Evolutionary conservation across 2,329 filamentous ascomycete species (phyloP), one percentile per base, ranked within the genome.

Genomic region (Neonectria coccinea): DNA sequence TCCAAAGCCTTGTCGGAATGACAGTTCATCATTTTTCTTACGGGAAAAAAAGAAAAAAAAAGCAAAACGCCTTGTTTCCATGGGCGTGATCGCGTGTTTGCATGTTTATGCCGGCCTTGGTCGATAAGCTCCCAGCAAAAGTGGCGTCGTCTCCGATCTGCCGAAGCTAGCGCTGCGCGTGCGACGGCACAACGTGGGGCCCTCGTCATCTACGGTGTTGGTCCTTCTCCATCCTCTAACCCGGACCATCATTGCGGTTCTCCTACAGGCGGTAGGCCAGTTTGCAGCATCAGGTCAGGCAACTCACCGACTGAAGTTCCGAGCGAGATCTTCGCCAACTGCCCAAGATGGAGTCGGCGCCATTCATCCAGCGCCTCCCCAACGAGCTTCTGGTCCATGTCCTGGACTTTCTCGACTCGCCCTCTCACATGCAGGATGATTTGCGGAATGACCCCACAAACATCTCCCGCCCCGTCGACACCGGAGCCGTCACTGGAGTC

Each of bases 321-420:
- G 41, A 20, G 42, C 42, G 20, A 39, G 42, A 47, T 29, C 11
- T 14, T 22, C 22, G 31, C 14, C 20, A 14, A 14, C 18, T 12
- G 10, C 31, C 18, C 18, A 52, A 47, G 11, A 59, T 45, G 55
- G 18, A 50, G 10, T 50, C 47, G 31, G 41, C 39, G 1, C 62
- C 56, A 8, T 62, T 81, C 56, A 56, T 64, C 72, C 66, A 78
- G 27, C 58, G 70, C 27, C 81, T 92, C 20, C 90, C 89, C 2
- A 87, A 86, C 66, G 90, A 92, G 78, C 78, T 92, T 50, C 77
- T 90, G 22, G 75, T 84, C 56, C 80, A 86, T 3, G 84, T 91
- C 67, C 81, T 91, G 69, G 78, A 76, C n/a, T 84, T 83, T 70
- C 79, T 91, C 51, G 83, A 86, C 68, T 71, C 71, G 0, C 74